Evolutionary conservation across 179 eudicot species (phyloP).

Genomic region (Beta macrorhiza): DNA sequence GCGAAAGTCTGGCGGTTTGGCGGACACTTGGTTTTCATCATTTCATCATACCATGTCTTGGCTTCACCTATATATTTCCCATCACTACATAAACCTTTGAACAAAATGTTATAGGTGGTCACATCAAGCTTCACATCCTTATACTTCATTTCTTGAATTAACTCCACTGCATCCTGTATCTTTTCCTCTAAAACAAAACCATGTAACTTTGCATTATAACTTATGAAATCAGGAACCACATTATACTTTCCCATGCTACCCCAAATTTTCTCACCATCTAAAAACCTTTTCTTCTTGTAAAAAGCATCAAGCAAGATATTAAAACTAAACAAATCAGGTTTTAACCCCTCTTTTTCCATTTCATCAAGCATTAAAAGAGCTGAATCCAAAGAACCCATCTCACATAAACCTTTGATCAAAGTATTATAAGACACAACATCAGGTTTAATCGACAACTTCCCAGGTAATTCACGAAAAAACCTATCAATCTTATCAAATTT

Average conservation of each 20-base stretch:
- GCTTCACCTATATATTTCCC: conserved; percentile 47
- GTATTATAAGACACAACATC: conserved; percentile 53
- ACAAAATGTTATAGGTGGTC: conserved; percentile 45
- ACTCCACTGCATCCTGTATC: conserved; percentile 38
- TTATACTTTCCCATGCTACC: conserved; percentile 36
- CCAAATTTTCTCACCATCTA: conserved; percentile 61
- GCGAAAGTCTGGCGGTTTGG: conserved; percentile 38
- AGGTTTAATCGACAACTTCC: conserved; percentile 38
- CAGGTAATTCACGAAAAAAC: conserved; percentile 42
- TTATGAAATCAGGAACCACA: conserved; percentile 44
- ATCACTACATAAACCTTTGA: conserved; percentile 43
- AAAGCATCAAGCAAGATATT: conserved; percentile 45
- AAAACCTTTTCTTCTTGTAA: conserved; percentile 33
- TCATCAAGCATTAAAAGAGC: conserved; percentile 40
- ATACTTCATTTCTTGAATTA: conserved; percentile 36
- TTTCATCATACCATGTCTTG: conserved; percentile 49
- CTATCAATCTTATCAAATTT: conserved; percentile 40
- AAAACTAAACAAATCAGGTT: conserved; percentile 48
- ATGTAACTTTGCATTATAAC: conserved; percentile 48
- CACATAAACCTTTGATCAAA: conserved; percentile 45
- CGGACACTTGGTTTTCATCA: conserved; percentile 32
- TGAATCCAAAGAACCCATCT: conserved; percentile 44
- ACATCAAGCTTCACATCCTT: conserved; percentile 47
- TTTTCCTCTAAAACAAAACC: conserved; percentile 42
- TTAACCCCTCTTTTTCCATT: conserved; percentile 46